Conservation (phyloP, 768 basidiomycete genomes). For the Lactarius tabidus region DNA sequence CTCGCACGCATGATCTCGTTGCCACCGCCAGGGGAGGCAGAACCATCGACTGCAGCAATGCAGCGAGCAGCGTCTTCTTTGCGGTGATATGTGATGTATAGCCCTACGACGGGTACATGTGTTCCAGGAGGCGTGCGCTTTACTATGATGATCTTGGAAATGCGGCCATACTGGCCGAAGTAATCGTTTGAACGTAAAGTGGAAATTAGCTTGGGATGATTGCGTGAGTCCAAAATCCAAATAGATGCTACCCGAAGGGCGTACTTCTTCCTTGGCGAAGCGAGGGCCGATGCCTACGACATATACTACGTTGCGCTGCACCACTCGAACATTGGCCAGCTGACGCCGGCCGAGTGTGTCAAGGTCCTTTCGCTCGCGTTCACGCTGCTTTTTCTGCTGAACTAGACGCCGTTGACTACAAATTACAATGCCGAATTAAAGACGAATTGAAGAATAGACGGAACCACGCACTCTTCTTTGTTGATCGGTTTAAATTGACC, state of each 20-base stretch:
- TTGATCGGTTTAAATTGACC: slow-evolving; percentile 95
- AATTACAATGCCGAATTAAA: slow-evolving; percentile 15
- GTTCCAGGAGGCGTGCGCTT: slow-evolving; percentile 80
- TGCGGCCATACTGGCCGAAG: slow-evolving; percentile 98
- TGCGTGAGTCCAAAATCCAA: slow-evolving; percentile 21
- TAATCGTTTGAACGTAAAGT: slow-evolving; percentile 93
- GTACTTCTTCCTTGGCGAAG: slow-evolving; percentile 94
- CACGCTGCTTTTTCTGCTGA: slow-evolving; percentile 91
- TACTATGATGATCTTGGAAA: slow-evolving; percentile 88
- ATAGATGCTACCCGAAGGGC: slow-evolving; percentile 27
- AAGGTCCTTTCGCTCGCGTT: slow-evolving; percentile 93
- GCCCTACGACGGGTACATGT: slow-evolving; percentile 73
- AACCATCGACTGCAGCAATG: slow-evolving; percentile 90
- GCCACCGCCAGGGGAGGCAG: slow-evolving; percentile 83
- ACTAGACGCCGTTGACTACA: slow-evolving; percentile 88
- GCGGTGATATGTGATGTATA: slow-evolving; percentile 94
- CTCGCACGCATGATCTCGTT: slow-evolving; percentile 89
- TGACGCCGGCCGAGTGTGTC: slow-evolving; percentile 81
- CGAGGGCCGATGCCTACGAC: slow-evolving; percentile 92
- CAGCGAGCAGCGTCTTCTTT: slow-evolving; percentile 93
- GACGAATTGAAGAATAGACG: not conserved
- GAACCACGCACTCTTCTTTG: slow-evolving; percentile 79
- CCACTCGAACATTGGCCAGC: slow-evolving; percentile 91
- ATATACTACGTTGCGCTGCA: slow-evolving; percentile 94
- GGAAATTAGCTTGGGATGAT: slow-evolving; percentile 66